These are phyloP conservation scores for Monilinia laxa DNA, from an alignment of 2,329 filamentous ascomycete genomes.

Conservation along the genomic window DNA sequence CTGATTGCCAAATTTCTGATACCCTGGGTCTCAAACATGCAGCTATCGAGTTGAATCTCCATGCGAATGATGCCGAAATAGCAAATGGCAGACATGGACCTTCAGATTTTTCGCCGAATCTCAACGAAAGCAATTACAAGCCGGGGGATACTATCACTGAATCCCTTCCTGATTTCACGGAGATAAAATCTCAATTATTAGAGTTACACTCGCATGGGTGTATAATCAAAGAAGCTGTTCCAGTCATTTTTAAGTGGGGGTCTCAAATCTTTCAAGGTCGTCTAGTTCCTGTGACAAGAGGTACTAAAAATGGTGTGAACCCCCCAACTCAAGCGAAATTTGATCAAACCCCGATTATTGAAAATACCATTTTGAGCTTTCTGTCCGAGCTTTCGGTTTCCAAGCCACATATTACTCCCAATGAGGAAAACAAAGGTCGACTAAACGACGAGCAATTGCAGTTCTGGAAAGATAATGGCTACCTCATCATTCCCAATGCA, in stretches of 20 bases:
- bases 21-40: background rate
- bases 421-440: background rate
- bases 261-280: background rate
- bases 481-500: slow-evolving; percentile 4
- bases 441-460: slow-evolving; percentile 10
- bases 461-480: slow-evolving; percentile 17
- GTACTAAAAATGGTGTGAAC: background rate
- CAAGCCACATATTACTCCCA: background rate
- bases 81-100: no score
- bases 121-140: no score
- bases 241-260: background rate
- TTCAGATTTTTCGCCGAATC: no score
- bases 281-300: background rate
- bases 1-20: background rate
- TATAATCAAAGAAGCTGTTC: background rate
- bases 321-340: background rate
- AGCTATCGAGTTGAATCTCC: background rate
- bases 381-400: accelerated
- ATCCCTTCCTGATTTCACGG: no score
- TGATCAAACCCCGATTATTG: background rate
- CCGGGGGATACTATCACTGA: background rate
- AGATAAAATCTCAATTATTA: no score
- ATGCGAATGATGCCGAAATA: background rate
- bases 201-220: background rate
- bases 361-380: background rate